These are phyloP conservation scores for Paxillus ammoniavirescens DNA, from an alignment of 768 basidiomycete species.

Conservation along the genomic window DNA sequence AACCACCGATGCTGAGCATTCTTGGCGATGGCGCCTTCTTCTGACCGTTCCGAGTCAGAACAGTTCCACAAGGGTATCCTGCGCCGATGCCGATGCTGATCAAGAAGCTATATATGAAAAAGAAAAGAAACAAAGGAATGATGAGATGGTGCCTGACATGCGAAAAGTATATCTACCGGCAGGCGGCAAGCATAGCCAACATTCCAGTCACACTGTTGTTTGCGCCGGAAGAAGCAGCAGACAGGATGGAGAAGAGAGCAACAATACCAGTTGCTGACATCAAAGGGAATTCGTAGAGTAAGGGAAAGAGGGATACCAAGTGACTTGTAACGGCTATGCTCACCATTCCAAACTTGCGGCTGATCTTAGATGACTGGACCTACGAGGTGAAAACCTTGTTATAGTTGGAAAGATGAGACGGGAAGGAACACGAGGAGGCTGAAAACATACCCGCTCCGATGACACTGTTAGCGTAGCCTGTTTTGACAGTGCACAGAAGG, in stretches of 20 bases:
- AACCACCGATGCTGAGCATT: conserved; percentile 86
- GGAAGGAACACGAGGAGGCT: not conserved
- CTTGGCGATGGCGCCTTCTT: conserved; percentile 75
- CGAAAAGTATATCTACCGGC: conserved; percentile 49
- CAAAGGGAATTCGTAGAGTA: conserved; percentile 36
- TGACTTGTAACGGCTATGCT: conserved; percentile 11
- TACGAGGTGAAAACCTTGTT: conserved; percentile 70
- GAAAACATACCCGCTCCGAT: conserved; percentile 66
- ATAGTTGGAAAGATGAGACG: conserved; percentile 35
- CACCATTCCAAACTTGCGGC: conserved; percentile 88
- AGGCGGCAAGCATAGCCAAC: conserved; percentile 75
- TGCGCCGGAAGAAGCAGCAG: conserved; percentile 80
- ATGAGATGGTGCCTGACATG: not conserved
- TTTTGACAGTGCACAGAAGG: conserved; percentile 1
- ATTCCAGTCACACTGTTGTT: conserved; percentile 67
- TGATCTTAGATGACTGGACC: conserved; percentile 75
- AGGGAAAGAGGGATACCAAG: not conserved
- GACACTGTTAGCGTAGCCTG: conserved; percentile 79
- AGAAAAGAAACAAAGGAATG: not conserved
- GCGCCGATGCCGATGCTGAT: conserved; percentile 88
- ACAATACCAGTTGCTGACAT: conserved; percentile 84
- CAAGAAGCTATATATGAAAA: conserved; percentile 56
- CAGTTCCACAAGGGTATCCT: conserved; percentile 88
- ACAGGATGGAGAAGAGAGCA: conserved; percentile 77
- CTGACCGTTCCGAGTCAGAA: conserved; percentile 90